These are phyloP conservation scores for Penicillium argentinense DNA, from an alignment of 495 filamentous ascomycete species.

Conservation along the genomic window DNA sequence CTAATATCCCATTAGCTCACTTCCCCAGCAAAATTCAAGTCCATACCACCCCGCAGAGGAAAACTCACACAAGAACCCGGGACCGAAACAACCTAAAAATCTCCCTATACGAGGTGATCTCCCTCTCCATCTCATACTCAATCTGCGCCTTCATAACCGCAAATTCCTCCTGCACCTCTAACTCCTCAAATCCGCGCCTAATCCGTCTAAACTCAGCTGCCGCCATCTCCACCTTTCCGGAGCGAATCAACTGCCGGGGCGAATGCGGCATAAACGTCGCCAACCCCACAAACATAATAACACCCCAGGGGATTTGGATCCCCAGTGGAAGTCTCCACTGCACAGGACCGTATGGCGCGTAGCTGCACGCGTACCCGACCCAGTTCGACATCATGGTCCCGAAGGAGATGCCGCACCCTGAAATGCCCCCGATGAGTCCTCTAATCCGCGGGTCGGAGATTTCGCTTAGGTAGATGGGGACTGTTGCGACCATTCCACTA, in stretches of 20 bases:
- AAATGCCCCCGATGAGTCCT: conserved; percentile 59
- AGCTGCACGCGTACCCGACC: conserved; percentile 58
- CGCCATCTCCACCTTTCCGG: conserved; percentile 52
- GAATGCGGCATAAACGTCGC: conserved; percentile 61
- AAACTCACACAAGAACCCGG: conserved; percentile 47
- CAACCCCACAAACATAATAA: conserved; percentile 56
- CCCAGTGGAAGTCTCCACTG: conserved; percentile 60
- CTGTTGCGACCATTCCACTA: conserved; percentile 55
- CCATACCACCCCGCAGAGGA: too few species aligned
- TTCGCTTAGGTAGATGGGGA: conserved; percentile 59
- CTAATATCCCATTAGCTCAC: conserved; percentile 17
- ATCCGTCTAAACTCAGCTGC: conserved; percentile 49
- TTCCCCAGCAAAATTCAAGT: not conserved
- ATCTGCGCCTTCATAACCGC: conserved; percentile 56
- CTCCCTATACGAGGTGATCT: conserved; percentile 52
- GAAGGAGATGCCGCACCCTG: conserved; percentile 57
- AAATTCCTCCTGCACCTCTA: conserved; percentile 56
- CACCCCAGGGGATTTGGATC: conserved; percentile 59
- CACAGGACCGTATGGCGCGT: conserved; percentile 50
- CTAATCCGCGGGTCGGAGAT: conserved; percentile 54
- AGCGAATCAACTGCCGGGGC: conserved; percentile 54
- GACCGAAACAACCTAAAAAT: conserved; percentile 53
- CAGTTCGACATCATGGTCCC: conserved; percentile 60
- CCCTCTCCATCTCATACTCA: conserved; percentile 59
- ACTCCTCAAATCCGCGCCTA: conserved; percentile 45